Evolutionary conservation across 2,329 filamentous ascomycete species (phyloP), one percentile per base, ranked within the genome.

Genomic region (Mollisia scopiformis): DNA sequence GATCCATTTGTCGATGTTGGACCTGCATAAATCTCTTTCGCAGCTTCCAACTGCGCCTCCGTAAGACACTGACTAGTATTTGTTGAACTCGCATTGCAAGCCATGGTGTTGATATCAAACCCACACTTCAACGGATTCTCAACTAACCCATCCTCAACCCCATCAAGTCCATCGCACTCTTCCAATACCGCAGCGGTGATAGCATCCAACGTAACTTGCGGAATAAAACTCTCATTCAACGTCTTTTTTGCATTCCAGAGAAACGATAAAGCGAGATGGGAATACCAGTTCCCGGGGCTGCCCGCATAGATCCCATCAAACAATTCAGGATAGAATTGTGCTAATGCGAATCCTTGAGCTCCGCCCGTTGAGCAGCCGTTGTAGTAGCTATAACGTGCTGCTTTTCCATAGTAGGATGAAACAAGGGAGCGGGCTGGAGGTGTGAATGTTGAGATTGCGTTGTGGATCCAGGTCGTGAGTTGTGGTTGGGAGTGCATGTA

Each of bases 1-100:
- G 46, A 49, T 3, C 27, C 23, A 28, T 27, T 16, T 8, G 77
- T 76, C 7, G 71, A 63, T 14, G 80, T 81, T 7, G 79, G 80
- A 13, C 46, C 53, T 81, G 76, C 68, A 83, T 76, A 23, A 77
- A 74, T 1, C 81, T 81, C 66, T 79, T 84, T 16, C 82, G 73
- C 1, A 83, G 69, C 7, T 74, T 72, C 62, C 35, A 77, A 73
- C 68, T 84, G 80, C 0, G 70, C 70, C 13, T 70, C 59, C 1
- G 75, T 82, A 31, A 84, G 73, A 66, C 80, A 83, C 39, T 68
- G 68, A 6, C 69, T 71, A 39, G 73, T 75, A 53, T 75, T 75
- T 6, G 69, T 71, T 41, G 67, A 30, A 11, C 25, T 35, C 23
- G 37, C 35, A 16, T 52, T 31, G 31, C 67, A 69, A 6, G 57